Percentiles rank a stretch among this genome's conserved stretches.
These are phyloP conservation scores for Coemansia sp. DNA, from an alignment of 192 early-diverging fungal species.

Conservation along the genomic window DNA sequence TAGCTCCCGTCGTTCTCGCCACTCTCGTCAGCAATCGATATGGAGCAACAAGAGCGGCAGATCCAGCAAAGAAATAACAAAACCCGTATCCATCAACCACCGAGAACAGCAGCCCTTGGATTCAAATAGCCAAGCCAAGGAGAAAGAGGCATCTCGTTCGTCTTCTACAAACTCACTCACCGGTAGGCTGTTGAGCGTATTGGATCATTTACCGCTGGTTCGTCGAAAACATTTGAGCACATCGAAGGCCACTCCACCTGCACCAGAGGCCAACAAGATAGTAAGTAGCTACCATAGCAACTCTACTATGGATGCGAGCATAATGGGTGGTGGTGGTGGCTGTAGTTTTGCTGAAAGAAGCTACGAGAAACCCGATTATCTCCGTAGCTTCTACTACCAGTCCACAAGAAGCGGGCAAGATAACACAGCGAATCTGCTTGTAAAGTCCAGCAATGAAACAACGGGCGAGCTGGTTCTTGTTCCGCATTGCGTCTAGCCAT, in stretches of 20 bases:
- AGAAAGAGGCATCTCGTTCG: neutral
- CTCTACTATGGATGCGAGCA: too few relatives aligned
- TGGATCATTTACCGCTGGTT: constrained; percentile 6
- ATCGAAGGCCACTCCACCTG: neutral
- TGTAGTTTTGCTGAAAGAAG: too few relatives aligned
- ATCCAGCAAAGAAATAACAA: neutral
- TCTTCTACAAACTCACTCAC: neutral
- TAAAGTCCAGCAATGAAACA: too few relatives aligned
- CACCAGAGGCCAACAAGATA: neutral
- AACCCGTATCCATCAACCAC: too few relatives aligned
- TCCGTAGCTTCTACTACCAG: too few relatives aligned
- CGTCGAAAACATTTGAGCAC: constrained; percentile 2
- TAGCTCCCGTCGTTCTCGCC: neutral
- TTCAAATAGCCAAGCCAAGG: neutral
- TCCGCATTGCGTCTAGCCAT: too few relatives aligned
- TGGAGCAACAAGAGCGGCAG: constrained; percentile 3
- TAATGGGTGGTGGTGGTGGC: too few relatives aligned
- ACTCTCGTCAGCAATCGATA: neutral
- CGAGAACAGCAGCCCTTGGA: too few relatives aligned
- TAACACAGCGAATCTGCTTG: too few relatives aligned
- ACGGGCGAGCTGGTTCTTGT: too few relatives aligned
- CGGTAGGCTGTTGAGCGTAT: constrained; percentile 1
- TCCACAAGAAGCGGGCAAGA: too few relatives aligned
- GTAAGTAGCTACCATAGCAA: neutral
- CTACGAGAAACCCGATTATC: too few relatives aligned